phyloP scores from a whole-genome alignment of 139 green algal genomes.

The Chloropicon primus region DNA sequence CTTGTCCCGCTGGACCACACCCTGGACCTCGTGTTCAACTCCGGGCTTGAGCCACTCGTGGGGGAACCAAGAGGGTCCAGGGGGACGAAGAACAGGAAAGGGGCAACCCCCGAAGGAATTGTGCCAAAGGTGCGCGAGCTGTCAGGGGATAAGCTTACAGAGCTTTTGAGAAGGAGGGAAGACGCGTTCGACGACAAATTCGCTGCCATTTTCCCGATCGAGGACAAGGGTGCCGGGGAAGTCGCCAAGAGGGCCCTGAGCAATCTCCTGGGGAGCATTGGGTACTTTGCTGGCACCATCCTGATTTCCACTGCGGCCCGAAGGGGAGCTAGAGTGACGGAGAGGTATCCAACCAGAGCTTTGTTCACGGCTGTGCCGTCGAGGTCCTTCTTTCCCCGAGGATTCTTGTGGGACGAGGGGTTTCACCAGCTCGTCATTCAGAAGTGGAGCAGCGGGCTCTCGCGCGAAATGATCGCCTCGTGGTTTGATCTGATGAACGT shows the following conservation, averaged over 20 bases:
- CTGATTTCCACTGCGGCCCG: constrained; percentile 2
- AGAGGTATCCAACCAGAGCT: constrained; percentile 45
- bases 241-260: constrained; percentile 56
- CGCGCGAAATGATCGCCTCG: constrained; percentile 61
- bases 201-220: constrained; percentile 7
- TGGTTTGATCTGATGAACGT: constrained; percentile 87
- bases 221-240: background rate
- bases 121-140: background rate
- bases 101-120: background rate
- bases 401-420: constrained; percentile 93
- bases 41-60: background rate
- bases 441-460: constrained; percentile 18
- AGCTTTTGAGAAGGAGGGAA: constrained; percentile 14
- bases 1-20: constrained; percentile 19
- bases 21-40: constrained; percentile 43
- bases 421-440: constrained; percentile 80
- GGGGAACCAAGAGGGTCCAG: background rate
- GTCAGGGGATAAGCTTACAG: constrained; percentile 8
- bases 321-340: constrained; percentile 10
- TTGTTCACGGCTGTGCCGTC: constrained; percentile 43
- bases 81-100: background rate
- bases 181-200: constrained; percentile 36
- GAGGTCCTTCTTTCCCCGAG: constrained; percentile 63
- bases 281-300: constrained; percentile 71
- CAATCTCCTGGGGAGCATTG: constrained; percentile 83